These are phyloP conservation scores for Falciphora oryzae DNA, from an alignment of 2,329 filamentous ascomycete genomes.

Conservation along the genomic window DNA sequence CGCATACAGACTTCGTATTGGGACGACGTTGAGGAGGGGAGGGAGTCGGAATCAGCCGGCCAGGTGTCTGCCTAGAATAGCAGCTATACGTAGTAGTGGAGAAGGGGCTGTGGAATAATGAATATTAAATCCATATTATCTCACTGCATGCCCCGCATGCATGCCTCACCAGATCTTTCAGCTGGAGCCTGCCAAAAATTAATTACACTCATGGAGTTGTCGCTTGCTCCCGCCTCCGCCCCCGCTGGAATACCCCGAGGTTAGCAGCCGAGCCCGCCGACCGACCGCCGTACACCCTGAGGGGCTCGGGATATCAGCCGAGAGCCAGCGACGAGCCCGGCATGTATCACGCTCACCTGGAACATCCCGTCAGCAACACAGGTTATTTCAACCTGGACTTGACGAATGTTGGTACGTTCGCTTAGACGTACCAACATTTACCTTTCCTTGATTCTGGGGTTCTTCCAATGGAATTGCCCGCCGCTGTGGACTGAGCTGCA, in stretches of 20 bases:
- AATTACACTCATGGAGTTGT: no score
- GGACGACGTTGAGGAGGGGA: no score
- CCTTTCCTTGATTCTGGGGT: background rate
- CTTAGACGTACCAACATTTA: background rate
- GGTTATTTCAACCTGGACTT: background rate
- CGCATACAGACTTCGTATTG: no score
- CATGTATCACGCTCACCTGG: background rate
- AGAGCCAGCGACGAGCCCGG: background rate
- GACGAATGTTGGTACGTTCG: background rate
- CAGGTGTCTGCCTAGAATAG: no score
- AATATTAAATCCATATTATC: background rate
- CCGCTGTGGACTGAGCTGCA: background rate
- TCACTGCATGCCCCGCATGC: background rate
- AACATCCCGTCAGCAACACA: background rate
- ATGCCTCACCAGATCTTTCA: background rate
- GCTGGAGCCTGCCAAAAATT: background rate
- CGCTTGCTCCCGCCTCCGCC: background rate
- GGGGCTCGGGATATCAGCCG: background rate
- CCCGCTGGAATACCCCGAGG: background rate
- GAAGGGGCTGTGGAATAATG: background rate
- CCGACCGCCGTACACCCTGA: background rate
- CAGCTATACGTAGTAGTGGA: no score
- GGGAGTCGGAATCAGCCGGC: no score
- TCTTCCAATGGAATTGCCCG: background rate
- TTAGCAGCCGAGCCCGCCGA: background rate